Conservation (phyloP, 2,329 filamentous ascomycete species). For the Aureobasidium sp. region DNA sequence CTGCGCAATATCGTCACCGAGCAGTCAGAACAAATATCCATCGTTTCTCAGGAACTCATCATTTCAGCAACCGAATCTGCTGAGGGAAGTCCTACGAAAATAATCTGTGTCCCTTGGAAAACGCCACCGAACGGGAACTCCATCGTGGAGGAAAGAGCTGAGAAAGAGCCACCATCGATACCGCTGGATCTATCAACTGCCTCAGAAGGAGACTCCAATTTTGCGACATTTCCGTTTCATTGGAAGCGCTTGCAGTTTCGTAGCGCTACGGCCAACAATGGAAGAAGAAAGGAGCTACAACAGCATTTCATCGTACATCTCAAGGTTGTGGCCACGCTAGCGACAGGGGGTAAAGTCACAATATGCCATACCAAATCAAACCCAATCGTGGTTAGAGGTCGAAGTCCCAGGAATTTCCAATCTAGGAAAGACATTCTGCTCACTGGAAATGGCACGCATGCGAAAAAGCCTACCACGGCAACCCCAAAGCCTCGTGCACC, state of each 20-base stretch:
- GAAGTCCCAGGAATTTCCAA: constrained; percentile 92
- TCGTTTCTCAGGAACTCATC: constrained; percentile 74
- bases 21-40: constrained; percentile 73
- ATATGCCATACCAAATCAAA: constrained; percentile 80
- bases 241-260: constrained; percentile 93
- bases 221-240: constrained; percentile 82
- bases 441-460: constrained; percentile 67
- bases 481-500: background rate
- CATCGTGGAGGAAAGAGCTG: constrained; percentile 61
- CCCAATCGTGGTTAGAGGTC: constrained; percentile 85
- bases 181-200: constrained; percentile 61
- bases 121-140: constrained; percentile 65
- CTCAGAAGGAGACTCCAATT: constrained; percentile 70
- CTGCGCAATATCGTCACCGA: constrained; percentile 77
- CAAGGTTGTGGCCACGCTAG: constrained; percentile 75
- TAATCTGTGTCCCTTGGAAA: constrained; percentile 98
- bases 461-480: constrained; percentile 50
- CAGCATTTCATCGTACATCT: constrained; percentile 90
- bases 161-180: constrained; percentile 81
- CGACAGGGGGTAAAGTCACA: constrained; percentile 73
- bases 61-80: constrained; percentile 93
- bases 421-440: constrained; percentile 88
- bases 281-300: constrained; percentile 85
- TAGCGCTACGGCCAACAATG: constrained; percentile 94
- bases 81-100: constrained; percentile 81